A percentile compares a stretch with the other conserved stretches of the same genome.
phyloP scores from a whole-genome alignment of 225 moss, liverwort and hornwort genomes.

The Sphagnum contortum region DNA sequence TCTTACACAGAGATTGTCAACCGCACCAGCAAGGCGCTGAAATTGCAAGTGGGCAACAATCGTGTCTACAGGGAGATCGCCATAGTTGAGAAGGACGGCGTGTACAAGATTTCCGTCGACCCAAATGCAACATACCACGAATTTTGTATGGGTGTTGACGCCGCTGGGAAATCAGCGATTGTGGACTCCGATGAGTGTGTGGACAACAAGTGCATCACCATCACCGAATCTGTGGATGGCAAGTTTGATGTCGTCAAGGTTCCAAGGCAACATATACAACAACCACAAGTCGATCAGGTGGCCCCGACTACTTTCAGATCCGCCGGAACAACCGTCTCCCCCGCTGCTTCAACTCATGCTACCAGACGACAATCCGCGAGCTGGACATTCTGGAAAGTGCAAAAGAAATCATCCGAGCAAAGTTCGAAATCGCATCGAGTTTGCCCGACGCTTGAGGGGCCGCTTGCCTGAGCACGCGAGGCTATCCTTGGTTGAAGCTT shows the following conservation, averaged over 20 bases:
- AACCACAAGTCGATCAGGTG: no score
- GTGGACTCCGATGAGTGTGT: constrained; percentile 25
- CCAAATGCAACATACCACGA: constrained; percentile 12
- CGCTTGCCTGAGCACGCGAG: no score
- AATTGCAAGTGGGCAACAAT: constrained; percentile 7
- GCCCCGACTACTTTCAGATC: no score
- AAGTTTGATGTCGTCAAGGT: constrained; percentile 10
- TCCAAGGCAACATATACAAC: not conserved
- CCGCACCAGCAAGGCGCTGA: constrained; percentile 7
- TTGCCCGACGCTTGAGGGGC: no score
- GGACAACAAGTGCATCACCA: constrained; percentile 13
- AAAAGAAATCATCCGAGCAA: no score
- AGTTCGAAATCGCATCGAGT: no score
- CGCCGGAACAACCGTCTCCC: no score
- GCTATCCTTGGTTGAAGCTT: no score
- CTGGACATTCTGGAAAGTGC: no score
- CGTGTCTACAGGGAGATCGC: constrained; percentile 7
- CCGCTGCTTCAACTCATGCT: no score
- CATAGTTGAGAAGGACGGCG: constrained; percentile 4
- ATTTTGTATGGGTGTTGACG: constrained; percentile 10
- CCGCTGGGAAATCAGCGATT: constrained; percentile 4
- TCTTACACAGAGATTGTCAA: constrained; percentile 15
- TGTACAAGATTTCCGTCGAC: constrained; percentile 5
- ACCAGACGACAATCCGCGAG: no score
- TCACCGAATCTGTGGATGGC: constrained; percentile 8